Base-by-base conservation (phyloP, 805 yeast genomes). In the Kluyveromyces lactis region DNA sequence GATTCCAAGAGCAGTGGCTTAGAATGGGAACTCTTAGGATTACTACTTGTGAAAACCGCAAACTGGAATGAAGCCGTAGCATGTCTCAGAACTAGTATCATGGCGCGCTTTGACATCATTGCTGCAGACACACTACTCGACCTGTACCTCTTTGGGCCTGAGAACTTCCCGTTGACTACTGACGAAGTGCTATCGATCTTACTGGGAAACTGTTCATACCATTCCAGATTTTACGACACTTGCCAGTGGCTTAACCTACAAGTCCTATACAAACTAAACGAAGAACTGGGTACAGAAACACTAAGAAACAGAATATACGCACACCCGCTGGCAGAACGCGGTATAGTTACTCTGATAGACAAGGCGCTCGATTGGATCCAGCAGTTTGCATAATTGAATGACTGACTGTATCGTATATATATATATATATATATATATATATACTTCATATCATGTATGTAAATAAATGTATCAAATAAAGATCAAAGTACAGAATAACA, bases 21-120 rank as follows among this genome's bases (percentile, higher is more conserved):
- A 18, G 86, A 83, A 53, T 83, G 90, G 90, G 83, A 79, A 50
- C 60, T 81, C 45, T 65, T 81, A 33, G 90, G 89, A 0, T 60
- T 75, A 6, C 69, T 80, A 16, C 63, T 72, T 24, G 58, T 63
- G 36, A 64, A 75, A 46, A 67, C 73, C 1, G 70, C 68, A 48
- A 67, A 71, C 44, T 73, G 56, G 52, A 66, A 64, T 34, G 69
- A 71, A 33, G 71, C 72, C 1, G 54, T 73, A 26, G 66, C 79
- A 13, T 77, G 83, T 3, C 62, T 75, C 46, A 62, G 73, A 41
- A 75, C 79, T 0, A 66, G 81, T 4, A 48, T 72, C 6, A 68
- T 67, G 45, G 78, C 77, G 3, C 70, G 76, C n/a, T 79, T 80
- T 52, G 81, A 80, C 49, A 69, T 75, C 19, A 73, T 79, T 42